phyloP scores from a whole-genome alignment of 768 basidiomycete species.

The Gymnopilus dilepis region DNA sequence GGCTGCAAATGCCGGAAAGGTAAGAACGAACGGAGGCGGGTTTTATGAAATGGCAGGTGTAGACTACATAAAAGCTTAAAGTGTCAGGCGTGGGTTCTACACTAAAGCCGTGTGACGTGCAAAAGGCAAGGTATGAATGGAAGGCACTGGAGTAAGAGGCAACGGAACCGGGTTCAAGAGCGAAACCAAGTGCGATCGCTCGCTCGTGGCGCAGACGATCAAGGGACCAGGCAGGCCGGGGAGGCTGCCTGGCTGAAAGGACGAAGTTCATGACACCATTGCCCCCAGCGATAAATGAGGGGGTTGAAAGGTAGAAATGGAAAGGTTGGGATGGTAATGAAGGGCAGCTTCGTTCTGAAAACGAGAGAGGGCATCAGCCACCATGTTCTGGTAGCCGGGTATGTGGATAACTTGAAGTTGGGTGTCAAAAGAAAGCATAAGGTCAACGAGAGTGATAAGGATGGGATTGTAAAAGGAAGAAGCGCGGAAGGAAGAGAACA shows the following conservation, averaged over 20 bases:
- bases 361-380: slow-evolving; percentile 40
- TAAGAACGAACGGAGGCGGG: slow-evolving; percentile 33
- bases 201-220: slow-evolving; percentile 35
- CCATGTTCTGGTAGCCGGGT: slow-evolving; percentile 27
- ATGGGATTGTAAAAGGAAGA: slow-evolving; percentile 30
- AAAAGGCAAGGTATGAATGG: slow-evolving; percentile 30
- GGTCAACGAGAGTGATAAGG: slow-evolving; percentile 19
- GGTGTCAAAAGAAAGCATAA: slow-evolving; percentile 8
- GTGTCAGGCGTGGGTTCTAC: slow-evolving; percentile 37
- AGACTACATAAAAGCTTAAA: slow-evolving; percentile 36
- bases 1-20: slow-evolving; percentile 41
- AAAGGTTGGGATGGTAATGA: slow-evolving; percentile 1
- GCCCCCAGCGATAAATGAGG: slow-evolving; percentile 21
- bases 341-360: background rate
- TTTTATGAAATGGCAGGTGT: no score
- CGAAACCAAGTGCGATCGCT: slow-evolving; percentile 28
- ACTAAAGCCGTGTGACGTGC: slow-evolving; percentile 9
- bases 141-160: slow-evolving; percentile 29
- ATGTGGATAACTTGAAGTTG: slow-evolving; percentile 32
- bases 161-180: slow-evolving; percentile 20
- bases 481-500: slow-evolving; percentile 34
- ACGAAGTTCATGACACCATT: slow-evolving; percentile 21
- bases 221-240: slow-evolving; percentile 33
- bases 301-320: slow-evolving; percentile 20
- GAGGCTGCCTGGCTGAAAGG: slow-evolving; percentile 33